These are phyloP conservation scores for Scortechinia acanthostroma DNA, from an alignment of 2,329 filamentous ascomycete species.

Conservation along the genomic window DNA sequence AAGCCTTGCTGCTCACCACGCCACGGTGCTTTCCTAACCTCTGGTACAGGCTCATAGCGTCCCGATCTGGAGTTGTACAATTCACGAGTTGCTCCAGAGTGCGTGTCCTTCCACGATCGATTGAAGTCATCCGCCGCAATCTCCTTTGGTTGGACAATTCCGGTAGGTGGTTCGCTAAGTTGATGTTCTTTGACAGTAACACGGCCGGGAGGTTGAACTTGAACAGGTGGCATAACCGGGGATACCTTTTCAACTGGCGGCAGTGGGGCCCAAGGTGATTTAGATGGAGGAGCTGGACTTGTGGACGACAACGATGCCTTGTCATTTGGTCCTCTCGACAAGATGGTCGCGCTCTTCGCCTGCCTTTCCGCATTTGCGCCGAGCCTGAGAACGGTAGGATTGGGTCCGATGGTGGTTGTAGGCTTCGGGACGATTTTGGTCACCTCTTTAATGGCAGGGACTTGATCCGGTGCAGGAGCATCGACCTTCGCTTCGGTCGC, in stretches of 20 bases:
- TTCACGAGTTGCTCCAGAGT: conserved; percentile 56
- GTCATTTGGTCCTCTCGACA: conserved; percentile 39
- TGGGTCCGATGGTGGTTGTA: conserved; percentile 33
- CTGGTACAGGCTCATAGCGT: conserved; percentile 79
- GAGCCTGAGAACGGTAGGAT: conserved; percentile 36
- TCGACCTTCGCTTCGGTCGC: background rate
- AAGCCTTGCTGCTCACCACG: conserved; percentile 48
- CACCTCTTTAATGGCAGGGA: conserved; percentile 8
- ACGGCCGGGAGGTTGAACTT: conserved; percentile 41
- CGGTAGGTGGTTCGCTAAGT: background rate
- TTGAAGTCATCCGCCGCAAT: conserved; percentile 93
- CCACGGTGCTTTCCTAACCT: conserved; percentile 66
- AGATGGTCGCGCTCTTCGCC: conserved; percentile 29
- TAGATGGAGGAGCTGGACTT: conserved; percentile 50
- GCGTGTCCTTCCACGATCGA: conserved; percentile 64
- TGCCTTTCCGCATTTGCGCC: conserved; percentile 33
- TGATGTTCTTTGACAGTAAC: background rate
- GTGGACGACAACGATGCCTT: conserved; percentile 38
- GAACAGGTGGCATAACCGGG: conserved; percentile 33
- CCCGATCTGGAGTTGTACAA: conserved; percentile 93
- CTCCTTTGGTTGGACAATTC: conserved; percentile 43
- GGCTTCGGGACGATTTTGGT: conserved; percentile 17
- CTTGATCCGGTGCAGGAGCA: background rate
- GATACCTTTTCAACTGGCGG: conserved; percentile 79
- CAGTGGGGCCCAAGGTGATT: conserved; percentile 85